Evolutionary conservation across 148 eudicot species (phyloP).

Genomic region (Pouteria glomerata): DNA sequence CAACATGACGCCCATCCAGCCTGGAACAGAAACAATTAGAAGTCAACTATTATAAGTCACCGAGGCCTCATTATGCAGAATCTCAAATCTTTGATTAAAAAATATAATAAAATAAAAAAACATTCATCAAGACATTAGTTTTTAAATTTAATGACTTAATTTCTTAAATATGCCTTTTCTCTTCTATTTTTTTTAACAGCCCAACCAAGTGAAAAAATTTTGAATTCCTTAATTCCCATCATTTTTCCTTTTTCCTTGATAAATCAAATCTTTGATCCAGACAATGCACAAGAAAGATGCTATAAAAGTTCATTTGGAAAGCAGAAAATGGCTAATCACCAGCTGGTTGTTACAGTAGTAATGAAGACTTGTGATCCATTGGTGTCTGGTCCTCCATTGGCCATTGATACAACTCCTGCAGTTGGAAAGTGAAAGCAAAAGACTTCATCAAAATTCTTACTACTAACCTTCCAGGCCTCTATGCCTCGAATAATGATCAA

Average conservation of each 20-base stretch:
- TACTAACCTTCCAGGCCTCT: neutral
- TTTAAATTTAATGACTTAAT: neutral
- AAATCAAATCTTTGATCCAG: too few relatives aligned
- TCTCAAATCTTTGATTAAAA: neutral
- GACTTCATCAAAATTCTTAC: neutral
- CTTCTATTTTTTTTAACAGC: too few relatives aligned
- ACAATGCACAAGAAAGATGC: conserved; percentile 33
- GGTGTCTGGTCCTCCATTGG: conserved; percentile 39
- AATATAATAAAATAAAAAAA: neutral
- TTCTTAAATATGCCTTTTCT: neutral
- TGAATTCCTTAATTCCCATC: too few relatives aligned
- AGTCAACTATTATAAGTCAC: neutral
- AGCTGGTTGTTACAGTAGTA: conserved; percentile 43
- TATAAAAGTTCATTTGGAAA: conserved; percentile 26
- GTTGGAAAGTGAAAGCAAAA: conserved; percentile 5
- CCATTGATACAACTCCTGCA: conserved; percentile 67
- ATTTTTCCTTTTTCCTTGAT: too few relatives aligned
- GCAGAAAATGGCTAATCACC: conserved; percentile 22
- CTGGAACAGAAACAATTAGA: conserved; percentile 20
- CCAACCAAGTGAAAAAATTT: too few relatives aligned
- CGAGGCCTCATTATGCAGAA: neutral
- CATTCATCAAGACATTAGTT: neutral
- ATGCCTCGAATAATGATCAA: neutral
- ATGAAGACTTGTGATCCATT: conserved; percentile 65
- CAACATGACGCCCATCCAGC: conserved; percentile 80